These are phyloP conservation scores for Candida argentea DNA, from an alignment of 805 yeast genomes.

Conservation along the genomic window DNA sequence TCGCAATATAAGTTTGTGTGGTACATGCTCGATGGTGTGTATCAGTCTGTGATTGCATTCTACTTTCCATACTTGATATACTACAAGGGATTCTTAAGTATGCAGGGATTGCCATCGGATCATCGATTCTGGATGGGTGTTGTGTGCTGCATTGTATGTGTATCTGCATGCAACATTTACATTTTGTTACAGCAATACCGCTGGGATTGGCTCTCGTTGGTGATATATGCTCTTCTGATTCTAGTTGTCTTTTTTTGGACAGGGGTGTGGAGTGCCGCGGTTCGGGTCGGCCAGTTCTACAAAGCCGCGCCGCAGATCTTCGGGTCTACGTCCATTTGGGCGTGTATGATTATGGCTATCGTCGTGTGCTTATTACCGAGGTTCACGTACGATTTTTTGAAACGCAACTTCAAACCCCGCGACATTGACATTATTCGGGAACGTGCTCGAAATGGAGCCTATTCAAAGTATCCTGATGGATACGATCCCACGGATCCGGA, in stretches of 20 bases:
- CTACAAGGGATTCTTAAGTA: constrained; percentile 22
- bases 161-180: constrained; percentile 56
- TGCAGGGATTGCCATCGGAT: constrained; percentile 49
- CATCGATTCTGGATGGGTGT: constrained; percentile 70
- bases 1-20: constrained; percentile 54
- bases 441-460: constrained; percentile 57
- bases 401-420: constrained; percentile 44
- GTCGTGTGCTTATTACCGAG: constrained; percentile 59
- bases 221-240: constrained; percentile 49
- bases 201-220: constrained; percentile 70
- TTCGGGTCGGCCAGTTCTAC: constrained; percentile 48
- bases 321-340: constrained; percentile 59
- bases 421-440: constrained; percentile 72
- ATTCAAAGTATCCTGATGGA: constrained; percentile 50
- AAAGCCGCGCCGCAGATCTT: constrained; percentile 56
- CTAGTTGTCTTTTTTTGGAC: constrained; percentile 65
- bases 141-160: constrained; percentile 56
- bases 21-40: constrained; percentile 71
- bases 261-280: constrained; percentile 62
- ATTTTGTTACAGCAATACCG: constrained; percentile 58
- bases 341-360: constrained; percentile 54
- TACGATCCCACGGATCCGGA: constrained; percentile 76
- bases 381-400: constrained; percentile 47
- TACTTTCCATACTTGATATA: constrained; percentile 59
- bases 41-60: constrained; percentile 63